Conservation (phyloP, 345 rosid species). For the Limnanthes douglasii region DNA sequence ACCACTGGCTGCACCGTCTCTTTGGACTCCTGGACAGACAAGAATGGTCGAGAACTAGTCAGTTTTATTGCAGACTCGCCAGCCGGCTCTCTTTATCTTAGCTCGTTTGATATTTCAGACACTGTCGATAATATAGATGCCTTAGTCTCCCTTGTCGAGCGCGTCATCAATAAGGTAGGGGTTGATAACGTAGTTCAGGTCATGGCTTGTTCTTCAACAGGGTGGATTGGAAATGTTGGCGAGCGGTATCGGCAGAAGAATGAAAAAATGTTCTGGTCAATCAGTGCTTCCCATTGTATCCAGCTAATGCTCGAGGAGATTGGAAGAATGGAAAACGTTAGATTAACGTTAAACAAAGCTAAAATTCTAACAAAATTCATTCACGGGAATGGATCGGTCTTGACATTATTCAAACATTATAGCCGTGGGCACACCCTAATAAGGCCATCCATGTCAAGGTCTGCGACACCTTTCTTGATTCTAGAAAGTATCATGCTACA, state of each 20-base stretch:
- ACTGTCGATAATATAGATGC: too few relatives aligned
- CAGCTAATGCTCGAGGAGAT: slow-evolving; percentile 37
- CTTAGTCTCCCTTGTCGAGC: too few relatives aligned
- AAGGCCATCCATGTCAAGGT: slow-evolving; percentile 22
- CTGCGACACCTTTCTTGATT: slow-evolving; percentile 21
- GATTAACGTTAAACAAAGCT: slow-evolving; percentile 18
- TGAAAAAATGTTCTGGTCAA: slow-evolving; percentile 39
- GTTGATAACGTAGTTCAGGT: slow-evolving; percentile 36
- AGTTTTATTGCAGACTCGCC: too few relatives aligned
- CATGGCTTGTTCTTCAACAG: slow-evolving; percentile 25
- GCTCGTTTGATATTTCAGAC: too few relatives aligned
- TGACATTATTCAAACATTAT: slow-evolving; percentile 15
- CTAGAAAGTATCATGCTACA: slow-evolving; percentile 26
- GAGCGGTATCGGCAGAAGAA: slow-evolving; percentile 16
- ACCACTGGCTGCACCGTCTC: too few relatives aligned
- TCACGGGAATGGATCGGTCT: slow-evolving; percentile 12
- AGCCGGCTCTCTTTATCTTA: too few relatives aligned
- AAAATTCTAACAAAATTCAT: slow-evolving; percentile 20
- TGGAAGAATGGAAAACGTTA: slow-evolving; percentile 10
- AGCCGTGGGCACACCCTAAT: slow-evolving; percentile 13
- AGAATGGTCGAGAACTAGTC: too few relatives aligned
- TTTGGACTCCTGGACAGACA: too few relatives aligned
- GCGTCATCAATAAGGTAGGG: too few relatives aligned
- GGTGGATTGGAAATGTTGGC: slow-evolving; percentile 37
- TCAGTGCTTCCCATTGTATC: slow-evolving; percentile 41